These are phyloP conservation scores for Ziziphus jujuba DNA, from an alignment of 306 rosid genomes.

Conservation along the genomic window DNA sequence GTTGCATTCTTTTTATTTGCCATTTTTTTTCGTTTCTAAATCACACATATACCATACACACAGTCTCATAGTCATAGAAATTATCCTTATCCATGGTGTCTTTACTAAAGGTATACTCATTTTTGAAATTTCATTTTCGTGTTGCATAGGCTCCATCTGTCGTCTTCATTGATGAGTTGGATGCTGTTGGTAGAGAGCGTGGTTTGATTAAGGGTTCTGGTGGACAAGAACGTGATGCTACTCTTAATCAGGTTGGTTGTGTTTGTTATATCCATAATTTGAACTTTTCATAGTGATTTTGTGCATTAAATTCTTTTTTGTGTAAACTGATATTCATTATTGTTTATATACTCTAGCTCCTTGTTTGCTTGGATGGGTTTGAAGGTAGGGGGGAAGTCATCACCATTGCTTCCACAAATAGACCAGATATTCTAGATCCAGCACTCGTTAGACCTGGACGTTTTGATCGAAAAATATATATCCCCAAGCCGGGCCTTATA, in stretches of 20 bases:
- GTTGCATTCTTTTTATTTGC: slow-evolving; percentile 1
- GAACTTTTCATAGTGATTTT: slow-evolving; percentile 12
- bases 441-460: slow-evolving; percentile 98
- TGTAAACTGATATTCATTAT: slow-evolving; percentile 34
- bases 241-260: slow-evolving; percentile 87
- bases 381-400: slow-evolving; percentile 98
- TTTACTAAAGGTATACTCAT: background rate
- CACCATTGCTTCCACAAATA: slow-evolving; percentile 94
- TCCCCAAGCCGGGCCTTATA: slow-evolving; percentile 93
- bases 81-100: background rate
- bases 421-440: slow-evolving; percentile 96
- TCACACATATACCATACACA: no score
- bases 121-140: slow-evolving; percentile 17
- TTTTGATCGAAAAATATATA: slow-evolving; percentile 85
- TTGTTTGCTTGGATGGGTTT: slow-evolving; percentile 93
- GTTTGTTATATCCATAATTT: background rate
- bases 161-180: slow-evolving; percentile 96
- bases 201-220: slow-evolving; percentile 99
- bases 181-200: slow-evolving; percentile 99
- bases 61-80: background rate
- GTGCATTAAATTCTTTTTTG: slow-evolving; percentile 5
- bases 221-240: slow-evolving; percentile 99
- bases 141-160: slow-evolving; percentile 89
- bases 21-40: slow-evolving; percentile 5
- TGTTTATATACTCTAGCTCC: slow-evolving; percentile 67